Base-by-base conservation (phyloP, 306 rosid genomes). In the Abrus precatorius region DNA sequence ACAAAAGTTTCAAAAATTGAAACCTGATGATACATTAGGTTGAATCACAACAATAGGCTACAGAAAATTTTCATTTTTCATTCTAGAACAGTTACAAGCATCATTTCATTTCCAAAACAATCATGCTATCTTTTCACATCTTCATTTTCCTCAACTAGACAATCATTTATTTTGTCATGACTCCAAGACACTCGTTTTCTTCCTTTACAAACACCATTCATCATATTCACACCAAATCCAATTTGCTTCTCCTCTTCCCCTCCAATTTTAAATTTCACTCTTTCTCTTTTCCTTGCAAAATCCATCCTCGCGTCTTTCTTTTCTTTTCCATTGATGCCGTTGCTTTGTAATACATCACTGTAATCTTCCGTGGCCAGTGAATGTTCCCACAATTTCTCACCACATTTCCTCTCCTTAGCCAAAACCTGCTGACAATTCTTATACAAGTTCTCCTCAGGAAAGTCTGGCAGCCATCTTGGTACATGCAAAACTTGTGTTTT, bases 391-490 rank as follows among this genome's bases (percentile, higher is more conserved):
- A 85, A 49, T 45, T 85, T 89, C 81, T 93, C 93, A 11, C 88
- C 96, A 34, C 81, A 77, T 86, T 76, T 81, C 72, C 92, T 81
- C 74, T 70, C 87, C 47, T 69, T 76, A 53, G 53, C 20, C 76
- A 10, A 71, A 57, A 53, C 74, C 75, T 28, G n/a, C 20, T 20
- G 20, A 20, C 20, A 20, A 20, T 20, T 74, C 55, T 54, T 68
- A 47, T 69, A 28, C 33, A 75, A 72, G 75, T 77, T 83, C 53
- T 67, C 74, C 0, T 78, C 72, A 3, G 96, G 96, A 36, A 88
- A 83, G 60, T 60, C 83, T 50, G 95, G 97, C 53, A 92, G 93
- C 97, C 97, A 92, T 36, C 77, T 72, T 41, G 97, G 97, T 44
- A 92, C 72, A 34, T 90, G 93, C 52, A 72, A 80, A 50, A 40